phyloP scores from a whole-genome alignment of 176 grass and related monocot genomes.

The Tuctoria greenei region DNA sequence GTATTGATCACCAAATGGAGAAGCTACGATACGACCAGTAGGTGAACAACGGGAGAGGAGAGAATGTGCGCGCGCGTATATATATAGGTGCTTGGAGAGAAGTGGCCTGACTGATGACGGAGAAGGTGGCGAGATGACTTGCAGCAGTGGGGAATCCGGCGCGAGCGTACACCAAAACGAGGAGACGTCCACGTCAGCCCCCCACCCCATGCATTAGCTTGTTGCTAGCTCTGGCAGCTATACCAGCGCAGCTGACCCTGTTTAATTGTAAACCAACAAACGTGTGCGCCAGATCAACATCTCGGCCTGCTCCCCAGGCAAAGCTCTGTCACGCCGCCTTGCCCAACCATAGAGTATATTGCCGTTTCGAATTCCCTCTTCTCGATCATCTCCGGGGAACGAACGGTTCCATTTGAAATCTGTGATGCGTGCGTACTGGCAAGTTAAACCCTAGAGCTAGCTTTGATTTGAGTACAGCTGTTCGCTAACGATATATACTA shows the following conservation, averaged over 20 bases:
- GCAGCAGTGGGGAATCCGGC: too few relatives aligned
- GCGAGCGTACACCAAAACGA: background rate
- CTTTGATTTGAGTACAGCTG: too few relatives aligned
- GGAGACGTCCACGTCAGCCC: background rate
- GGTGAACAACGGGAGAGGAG: background rate
- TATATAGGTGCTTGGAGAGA: conserved; percentile 21
- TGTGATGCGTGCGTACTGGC: too few relatives aligned
- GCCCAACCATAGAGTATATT: background rate
- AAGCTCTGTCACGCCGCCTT: background rate
- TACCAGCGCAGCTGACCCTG: background rate
- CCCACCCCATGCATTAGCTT: background rate
- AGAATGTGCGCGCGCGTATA: background rate
- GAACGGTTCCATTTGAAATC: too few relatives aligned
- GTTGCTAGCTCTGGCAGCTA: background rate
- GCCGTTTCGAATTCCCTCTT: background rate
- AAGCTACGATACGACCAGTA: background rate
- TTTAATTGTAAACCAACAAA: background rate
- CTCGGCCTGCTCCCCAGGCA: background rate
- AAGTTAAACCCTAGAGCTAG: too few relatives aligned
- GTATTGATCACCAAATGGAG: conserved; percentile 25
- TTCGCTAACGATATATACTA: too few relatives aligned
- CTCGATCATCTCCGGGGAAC: background rate
- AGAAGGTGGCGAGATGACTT: conserved; percentile 35
- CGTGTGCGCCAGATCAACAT: background rate
- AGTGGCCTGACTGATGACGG: background rate